Base-by-base conservation (phyloP, 106 monocot species). In the Amphibolis antarctica region DNA sequence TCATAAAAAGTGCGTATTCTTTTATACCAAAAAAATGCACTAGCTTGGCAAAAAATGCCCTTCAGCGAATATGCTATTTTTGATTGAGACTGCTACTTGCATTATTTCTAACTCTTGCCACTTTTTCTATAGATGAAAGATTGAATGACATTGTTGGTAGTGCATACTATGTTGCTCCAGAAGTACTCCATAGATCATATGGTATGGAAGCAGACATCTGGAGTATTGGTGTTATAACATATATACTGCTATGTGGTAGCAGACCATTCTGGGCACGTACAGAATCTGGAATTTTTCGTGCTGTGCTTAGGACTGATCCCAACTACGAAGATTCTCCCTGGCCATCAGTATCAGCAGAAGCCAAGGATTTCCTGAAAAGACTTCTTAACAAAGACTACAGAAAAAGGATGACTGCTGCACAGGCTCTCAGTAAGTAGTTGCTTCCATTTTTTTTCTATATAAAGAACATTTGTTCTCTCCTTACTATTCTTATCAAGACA, bases 221-320 rank as follows among this genome's bases (percentile, higher is more conserved):
- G 93, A 94, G 93, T 61, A 79, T 94, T 66, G 93, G 93, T 55
- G 93, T 94, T 47, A 89, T 94, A 81, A 80, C 89, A 26, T 94
- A 94, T 59, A 94, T 94, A 48, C 71, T 94, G 36, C 71, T 94
- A 69, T 89, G 93, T 66, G 93, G 93, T 46, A 89, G 89, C 73
- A 78, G 93, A 66, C 93, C 93, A 52, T 94, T 94, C 60, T 94
- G 93, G 93, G 93, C 93, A 55, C 76, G 89, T 0, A 94, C 93
- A 62, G 93, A 94, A 67, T 94, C 93, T 49, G 93, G 93, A 79
- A 94, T 94, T 24, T 94, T 94, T 46, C 88, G 86, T 18, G 77
- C 93, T 64, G 93, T 94, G 4, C 64, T 94, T 55, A 80, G 93
- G 79, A 83, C 89, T 43, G 89, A 94, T 67, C 89, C 93, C 65